Evolutionary conservation across 2,329 filamentous ascomycete species (phyloP), one percentile per base, ranked within the genome.

Genomic region (Arthrobotrys conoides): DNA sequence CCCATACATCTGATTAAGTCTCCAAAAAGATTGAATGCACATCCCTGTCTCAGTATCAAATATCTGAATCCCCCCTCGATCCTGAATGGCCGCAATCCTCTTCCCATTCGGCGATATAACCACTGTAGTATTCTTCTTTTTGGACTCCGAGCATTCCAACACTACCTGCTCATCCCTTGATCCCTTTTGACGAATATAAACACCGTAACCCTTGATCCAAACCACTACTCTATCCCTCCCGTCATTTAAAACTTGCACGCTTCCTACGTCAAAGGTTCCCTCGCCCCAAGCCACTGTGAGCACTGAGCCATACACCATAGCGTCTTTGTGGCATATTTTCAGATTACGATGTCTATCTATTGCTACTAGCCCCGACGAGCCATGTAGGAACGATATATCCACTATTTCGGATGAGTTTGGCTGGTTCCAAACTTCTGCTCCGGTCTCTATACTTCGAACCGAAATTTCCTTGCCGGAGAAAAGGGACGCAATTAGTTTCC

Each of bases 21-120:
- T 61, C 18, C 20, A 61, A 18, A 61, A 61, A 16, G 33, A 22
- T 5, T 61, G 33, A 10, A 61, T 61, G 20, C 57, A 44, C 36
- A 27, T 61, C 36, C 57, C 36, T 4, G 33, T 44, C 10, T 5
- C 57, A 4, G 57, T 3, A 44, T 61, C 57, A 20, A 24, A 61
- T 24, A 61, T 44, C 20, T 16, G n/a, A 27, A 61, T 61, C 1
- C 33, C 33, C 4, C 36, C 36, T 18, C 8, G 44, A 18, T 61
- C 36, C 12, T 36, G 14, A 27, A 61, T 44, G 8, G 22, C 18
- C 12, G 57, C 57, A 27, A 61, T 44, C 14, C 57, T 61, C 1
- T 10, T 61, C 5, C 20, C 36, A 61, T 61, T 44, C 20, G 33
- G 33, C 2, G 57, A 61, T 2, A 44, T 27, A 41, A 44, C 33